Evolutionary conservation across 305 asterid species (phyloP).

Genomic region (Coffea humblotiana): DNA sequence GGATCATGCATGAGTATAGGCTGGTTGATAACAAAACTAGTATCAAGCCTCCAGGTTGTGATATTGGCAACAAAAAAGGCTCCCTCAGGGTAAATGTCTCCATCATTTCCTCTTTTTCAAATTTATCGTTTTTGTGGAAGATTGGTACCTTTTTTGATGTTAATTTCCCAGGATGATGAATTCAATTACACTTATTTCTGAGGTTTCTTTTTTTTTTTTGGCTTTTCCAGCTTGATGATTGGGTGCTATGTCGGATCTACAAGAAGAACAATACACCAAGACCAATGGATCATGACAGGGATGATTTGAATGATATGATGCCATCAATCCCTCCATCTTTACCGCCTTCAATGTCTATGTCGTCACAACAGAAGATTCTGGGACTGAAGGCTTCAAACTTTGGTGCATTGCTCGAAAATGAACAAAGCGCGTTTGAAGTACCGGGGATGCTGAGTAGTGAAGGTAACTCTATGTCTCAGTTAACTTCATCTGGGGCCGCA

Average conservation of each 20-base stretch:
- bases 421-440: constrained; percentile 39
- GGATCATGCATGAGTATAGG: constrained; percentile 97
- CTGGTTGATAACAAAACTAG: constrained; percentile 56
- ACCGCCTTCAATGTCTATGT: constrained; percentile 26
- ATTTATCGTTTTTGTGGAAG: not conserved
- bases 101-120: not conserved
- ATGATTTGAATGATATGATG: constrained; percentile 44
- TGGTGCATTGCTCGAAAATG: constrained; percentile 42
- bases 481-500: constrained; percentile 21
- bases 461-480: constrained; percentile 13
- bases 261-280: constrained; percentile 66
- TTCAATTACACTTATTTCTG: not conserved
- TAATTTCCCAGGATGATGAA: not conserved
- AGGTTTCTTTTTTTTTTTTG: too few relatives aligned
- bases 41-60: constrained; percentile 67
- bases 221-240: constrained; percentile 68
- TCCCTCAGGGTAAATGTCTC: constrained; percentile 59
- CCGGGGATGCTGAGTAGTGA: constrained; percentile 39
- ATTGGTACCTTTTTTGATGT: too few relatives aligned
- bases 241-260: constrained; percentile 95
- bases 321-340: constrained; percentile 33
- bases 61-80: constrained; percentile 49
- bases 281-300: constrained; percentile 59
- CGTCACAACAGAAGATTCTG: constrained; percentile 20
- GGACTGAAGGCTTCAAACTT: constrained; percentile 34